Evolutionary conservation across 257 asterid species (phyloP), one percentile per base, ranked within the genome.

Genomic region (Solanum sejunctum): DNA sequence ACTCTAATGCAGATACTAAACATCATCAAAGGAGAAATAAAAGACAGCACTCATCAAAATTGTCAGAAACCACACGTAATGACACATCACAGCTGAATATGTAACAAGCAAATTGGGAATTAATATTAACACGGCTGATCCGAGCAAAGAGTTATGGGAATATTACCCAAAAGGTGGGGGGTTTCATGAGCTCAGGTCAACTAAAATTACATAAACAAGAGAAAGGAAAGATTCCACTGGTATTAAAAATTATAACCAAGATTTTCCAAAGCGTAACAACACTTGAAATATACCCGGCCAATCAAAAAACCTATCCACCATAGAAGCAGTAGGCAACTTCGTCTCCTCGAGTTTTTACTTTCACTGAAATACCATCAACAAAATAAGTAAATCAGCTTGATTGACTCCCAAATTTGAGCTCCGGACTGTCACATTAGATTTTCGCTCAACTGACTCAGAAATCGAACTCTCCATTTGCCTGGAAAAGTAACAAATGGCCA

Each of bases 381-480:
- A 28, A 51, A 49, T 23, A 63, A 21, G 52, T 58, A 85, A 66
- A 75, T 85, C 58, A 51, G 71, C 83, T 52, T 39, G 57, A 23
- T 84, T 60, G 77, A 20, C 70, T 23, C 81, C 13, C 58, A 52
- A 81, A 55, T 2, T 71, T 81, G 75, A 21, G 80, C 28, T 63
- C 73, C 54, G 79, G 58, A 49, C 54, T 63, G 57, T 79, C 75
- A 84, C 67, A 49, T 51, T 32, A 47, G 41, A 54, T 21, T 52
- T 55, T 63, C 86, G 85, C 80, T 72, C 78, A 84, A 79, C 87
- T 67, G 81, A 82, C 86, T 96, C 92, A 95, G 92, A 96, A 94
- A 82, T 93, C 98, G 10, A 96, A 94, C 85, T 96, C 98, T 73
- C 98, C 97, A 8, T 91, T 91, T 57, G 98, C 98, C 97, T 95